phyloP scores from a whole-genome alignment of 352 stramenopile species.

The Globisporangium solare region DNA sequence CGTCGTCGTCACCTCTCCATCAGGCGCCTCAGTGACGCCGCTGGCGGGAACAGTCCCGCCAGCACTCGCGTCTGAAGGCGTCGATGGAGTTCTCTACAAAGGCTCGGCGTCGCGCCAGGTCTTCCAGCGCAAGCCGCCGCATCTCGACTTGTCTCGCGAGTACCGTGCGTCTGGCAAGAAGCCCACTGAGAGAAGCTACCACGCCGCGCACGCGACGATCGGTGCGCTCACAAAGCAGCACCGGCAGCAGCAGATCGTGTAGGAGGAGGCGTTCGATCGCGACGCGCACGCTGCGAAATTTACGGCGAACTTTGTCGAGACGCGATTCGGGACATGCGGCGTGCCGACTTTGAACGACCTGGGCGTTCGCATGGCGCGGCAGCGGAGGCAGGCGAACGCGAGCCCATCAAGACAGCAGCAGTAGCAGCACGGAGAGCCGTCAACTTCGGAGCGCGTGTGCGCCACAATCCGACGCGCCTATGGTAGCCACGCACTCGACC shows the following conservation, averaged over 20 bases:
- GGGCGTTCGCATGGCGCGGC: slow-evolving; percentile 44
- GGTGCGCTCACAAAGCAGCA: slow-evolving; percentile 42
- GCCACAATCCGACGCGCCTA: slow-evolving; percentile 45
- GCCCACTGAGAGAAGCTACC: slow-evolving; percentile 29
- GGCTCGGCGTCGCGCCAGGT: slow-evolving; percentile 3
- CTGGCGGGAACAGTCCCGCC: slow-evolving; percentile 21
- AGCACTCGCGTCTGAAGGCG: slow-evolving; percentile 18
- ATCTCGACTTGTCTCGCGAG: slow-evolving; percentile 48
- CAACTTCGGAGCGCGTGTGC: slow-evolving; percentile 18
- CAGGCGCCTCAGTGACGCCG: neutral
- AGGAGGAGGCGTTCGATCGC: slow-evolving; percentile 51
- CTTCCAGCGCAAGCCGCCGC: slow-evolving; percentile 56
- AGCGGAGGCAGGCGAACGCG: slow-evolving; percentile 18
- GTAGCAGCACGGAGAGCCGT: neutral
- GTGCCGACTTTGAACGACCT: slow-evolving; percentile 65
- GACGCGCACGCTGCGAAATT: slow-evolving; percentile 32
- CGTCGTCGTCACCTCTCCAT: too few species aligned
- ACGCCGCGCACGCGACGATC: slow-evolving; percentile 41
- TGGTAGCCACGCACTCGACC: slow-evolving; percentile 49
- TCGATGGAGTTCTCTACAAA: slow-evolving; percentile 51
- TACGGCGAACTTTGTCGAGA: slow-evolving; percentile 52
- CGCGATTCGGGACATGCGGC: slow-evolving; percentile 51
- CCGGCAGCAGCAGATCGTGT: slow-evolving; percentile 36
- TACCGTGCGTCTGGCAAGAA: slow-evolving; percentile 21
- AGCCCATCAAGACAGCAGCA: slow-evolving; percentile 2